Percentiles rank a stretch among this genome's conserved stretches.
phyloP scores from a whole-genome alignment of 2,329 filamentous ascomycete species.

The Aspergillus oerlinghausenensis region DNA sequence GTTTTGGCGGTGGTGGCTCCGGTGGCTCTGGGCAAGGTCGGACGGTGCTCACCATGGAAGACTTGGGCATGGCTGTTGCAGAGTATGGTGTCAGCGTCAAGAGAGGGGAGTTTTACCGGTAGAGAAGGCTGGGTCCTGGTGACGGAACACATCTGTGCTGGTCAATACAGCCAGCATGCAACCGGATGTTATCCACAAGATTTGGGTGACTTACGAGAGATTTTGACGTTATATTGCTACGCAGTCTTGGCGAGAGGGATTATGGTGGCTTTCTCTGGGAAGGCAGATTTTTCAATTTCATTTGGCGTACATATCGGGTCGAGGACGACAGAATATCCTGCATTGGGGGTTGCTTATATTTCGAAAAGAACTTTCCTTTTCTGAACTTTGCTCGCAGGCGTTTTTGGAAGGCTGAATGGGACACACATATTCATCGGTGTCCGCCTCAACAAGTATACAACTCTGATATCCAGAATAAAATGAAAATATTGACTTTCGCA shows the following conservation, averaged over 20 bases:
- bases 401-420: constrained; percentile 4
- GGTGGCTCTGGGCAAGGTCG: constrained; percentile 77
- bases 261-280: neutral
- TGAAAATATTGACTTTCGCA: neutral
- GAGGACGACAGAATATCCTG: constrained; percentile 13
- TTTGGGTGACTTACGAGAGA: neutral
- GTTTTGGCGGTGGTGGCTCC: constrained; percentile 82
- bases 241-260: neutral
- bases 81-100: constrained; percentile 98
- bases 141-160: neutral
- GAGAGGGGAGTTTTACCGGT: constrained; percentile 94
- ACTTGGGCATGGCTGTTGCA: constrained; percentile 93
- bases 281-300: neutral
- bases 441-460: neutral
- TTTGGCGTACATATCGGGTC: constrained; percentile 12
- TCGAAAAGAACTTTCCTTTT: constrained; percentile 12
- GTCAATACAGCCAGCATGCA: no score
- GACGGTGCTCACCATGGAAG: constrained; percentile 97
- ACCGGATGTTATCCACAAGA: neutral
- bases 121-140: constrained; percentile 5
- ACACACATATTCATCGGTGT: neutral
- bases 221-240: neutral
- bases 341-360: constrained; percentile 12
- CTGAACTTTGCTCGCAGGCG: constrained; percentile 3
- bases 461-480: neutral